Conservation (phyloP, 306 rosid species). For the Notholithocarpus densiflorus region DNA sequence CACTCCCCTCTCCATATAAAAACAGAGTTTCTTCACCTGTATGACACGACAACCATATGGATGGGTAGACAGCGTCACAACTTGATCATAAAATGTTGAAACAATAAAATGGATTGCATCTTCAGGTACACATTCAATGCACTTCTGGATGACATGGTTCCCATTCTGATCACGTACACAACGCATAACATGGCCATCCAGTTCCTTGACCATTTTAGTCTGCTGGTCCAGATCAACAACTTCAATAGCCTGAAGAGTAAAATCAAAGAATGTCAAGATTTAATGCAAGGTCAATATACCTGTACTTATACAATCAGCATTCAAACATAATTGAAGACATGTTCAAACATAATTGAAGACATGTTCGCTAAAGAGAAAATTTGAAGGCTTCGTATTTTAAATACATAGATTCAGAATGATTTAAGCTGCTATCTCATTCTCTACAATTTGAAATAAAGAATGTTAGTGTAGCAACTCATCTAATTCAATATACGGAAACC, state of each 20-base stretch:
- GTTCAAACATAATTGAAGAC: neutral
- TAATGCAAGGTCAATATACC: neutral
- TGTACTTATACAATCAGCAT: neutral
- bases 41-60: conserved; percentile 98
- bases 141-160: conserved; percentile 92
- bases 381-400: neutral
- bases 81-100: conserved; percentile 86
- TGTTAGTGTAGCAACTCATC: neutral
- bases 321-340: neutral
- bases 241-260: conserved; percentile 72
- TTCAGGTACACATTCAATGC: conserved; percentile 96
- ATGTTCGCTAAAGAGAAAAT: neutral
- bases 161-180: conserved; percentile 99
- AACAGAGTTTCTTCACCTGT: conserved; percentile 45
- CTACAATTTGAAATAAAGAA: neutral
- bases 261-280: neutral
- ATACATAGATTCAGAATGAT: neutral
- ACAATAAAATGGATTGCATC: conserved; percentile 72
- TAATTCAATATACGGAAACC: neutral
- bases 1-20: neutral
- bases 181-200: conserved; percentile 86
- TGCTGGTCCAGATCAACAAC: conserved; percentile 95
- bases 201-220: conserved; percentile 88
- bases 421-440: neutral
- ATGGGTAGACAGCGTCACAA: conserved; percentile 86